Base-by-base conservation (phyloP, 768 basidiomycete genomes). In the Trametes cubensis region DNA sequence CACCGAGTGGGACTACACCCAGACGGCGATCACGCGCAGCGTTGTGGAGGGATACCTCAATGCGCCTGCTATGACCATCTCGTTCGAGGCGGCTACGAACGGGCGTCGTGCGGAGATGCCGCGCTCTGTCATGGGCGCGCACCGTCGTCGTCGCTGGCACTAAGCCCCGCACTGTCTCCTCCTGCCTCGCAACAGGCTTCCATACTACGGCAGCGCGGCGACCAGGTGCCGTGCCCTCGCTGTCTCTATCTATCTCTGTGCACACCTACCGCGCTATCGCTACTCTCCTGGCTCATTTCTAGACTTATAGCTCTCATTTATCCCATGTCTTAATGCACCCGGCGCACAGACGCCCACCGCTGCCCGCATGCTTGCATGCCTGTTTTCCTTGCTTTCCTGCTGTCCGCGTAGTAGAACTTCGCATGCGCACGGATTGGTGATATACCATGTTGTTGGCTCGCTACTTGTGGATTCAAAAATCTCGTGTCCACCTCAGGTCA, bases 31-130 rank as follows among this genome's bases (percentile, higher is more conserved):
- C 61, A 58, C 69, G 28, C 53, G 72, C 45, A 66, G 60, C 56
- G 45, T 67, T 28, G 53, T 73, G 20, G 70, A 69, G 41, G 70
- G 69, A 11, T 70, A 70, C 66, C 60, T 73, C 26, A 57, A 55
- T 38, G 63, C 66, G 44, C 69, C 64, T 18, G 66, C 66, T 10
- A 66, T 64, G 67, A 55, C 39, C 20, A 63, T 73, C 26, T 38
- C 62, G 45, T 70, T 72, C 52, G 62, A 20, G 20, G 47, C 38
- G 13, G 25, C 25, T 55, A 15, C 58, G 42, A 53, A 58, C 41
- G 20, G 47, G 42, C 51, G 60, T 38, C 41, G 60, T 40, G 58
- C 52, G 51, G 63, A 62, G 23, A 55, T 44, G 54, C 55, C 49
- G 41, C 61, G 61, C 61, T 54, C 50, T 49, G 58, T 65, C 34